Conservation (phyloP, 495 filamentous ascomycete species). For the Pyronema domesticum region DNA sequence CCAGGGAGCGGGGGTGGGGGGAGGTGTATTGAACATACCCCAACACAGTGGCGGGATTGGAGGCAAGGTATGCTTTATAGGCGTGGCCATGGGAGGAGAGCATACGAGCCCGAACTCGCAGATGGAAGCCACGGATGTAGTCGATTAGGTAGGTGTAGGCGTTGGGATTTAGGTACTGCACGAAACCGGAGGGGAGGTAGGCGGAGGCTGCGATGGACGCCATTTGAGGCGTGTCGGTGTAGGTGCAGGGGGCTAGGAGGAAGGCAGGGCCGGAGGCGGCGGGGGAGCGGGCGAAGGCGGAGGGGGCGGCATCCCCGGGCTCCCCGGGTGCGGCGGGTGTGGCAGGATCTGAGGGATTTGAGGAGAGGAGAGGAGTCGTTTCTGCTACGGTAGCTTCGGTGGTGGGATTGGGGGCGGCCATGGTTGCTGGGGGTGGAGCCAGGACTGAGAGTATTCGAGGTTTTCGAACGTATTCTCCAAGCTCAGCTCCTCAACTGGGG, state of each 20-base stretch:
- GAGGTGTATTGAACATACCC: background rate
- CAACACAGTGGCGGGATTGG: background rate
- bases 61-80: background rate
- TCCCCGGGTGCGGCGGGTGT: no score
- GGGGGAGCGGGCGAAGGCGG: background rate
- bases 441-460: no score
- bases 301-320: no score
- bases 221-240: slow-evolving; percentile 1
- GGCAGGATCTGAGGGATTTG: no score
- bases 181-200: background rate
- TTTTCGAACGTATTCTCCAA: no score
- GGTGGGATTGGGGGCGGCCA: no score
- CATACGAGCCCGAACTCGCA: background rate
- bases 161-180: background rate
- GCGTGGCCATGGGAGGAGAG: background rate
- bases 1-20: background rate
- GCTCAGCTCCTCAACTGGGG: no score
- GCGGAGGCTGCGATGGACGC: background rate
- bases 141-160: background rate
- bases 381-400: no score
- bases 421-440: no score
- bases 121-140: background rate
- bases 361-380: no score
- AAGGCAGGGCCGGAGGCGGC: background rate
- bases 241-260: background rate